Evolutionary conservation across 306 rosid species (phyloP).

Genomic region (Cajanus cajan): DNA sequence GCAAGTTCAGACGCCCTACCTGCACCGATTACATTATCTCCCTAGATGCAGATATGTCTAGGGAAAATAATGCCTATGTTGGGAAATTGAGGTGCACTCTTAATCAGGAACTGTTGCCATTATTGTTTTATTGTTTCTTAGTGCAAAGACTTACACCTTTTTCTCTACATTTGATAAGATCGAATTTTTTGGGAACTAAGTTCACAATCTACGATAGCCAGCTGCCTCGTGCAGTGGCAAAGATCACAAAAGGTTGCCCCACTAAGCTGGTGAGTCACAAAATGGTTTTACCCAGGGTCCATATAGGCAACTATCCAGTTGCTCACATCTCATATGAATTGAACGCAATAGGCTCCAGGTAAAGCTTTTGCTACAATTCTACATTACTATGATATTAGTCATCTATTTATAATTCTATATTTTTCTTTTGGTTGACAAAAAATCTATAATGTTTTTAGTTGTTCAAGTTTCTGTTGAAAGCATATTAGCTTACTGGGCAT

Average conservation of each 20-base stretch:
- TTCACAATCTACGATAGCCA: slow-evolving; percentile 84
- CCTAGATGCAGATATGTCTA: slow-evolving; percentile 65
- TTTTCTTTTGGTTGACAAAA: neutral
- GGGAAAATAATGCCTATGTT: slow-evolving; percentile 70
- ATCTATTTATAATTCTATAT: too few species aligned
- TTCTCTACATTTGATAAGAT: slow-evolving; percentile 46
- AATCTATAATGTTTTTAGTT: neutral
- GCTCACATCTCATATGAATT: slow-evolving; percentile 86
- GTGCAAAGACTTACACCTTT: neutral
- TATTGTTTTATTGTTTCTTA: neutral
- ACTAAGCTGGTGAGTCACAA: slow-evolving; percentile 74
- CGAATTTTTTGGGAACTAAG: slow-evolving; percentile 94
- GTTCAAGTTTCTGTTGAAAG: neutral
- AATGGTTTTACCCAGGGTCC: slow-evolving; percentile 80
- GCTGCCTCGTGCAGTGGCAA: slow-evolving; percentile 74
- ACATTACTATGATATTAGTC: neutral
- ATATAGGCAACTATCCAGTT: slow-evolving; percentile 80
- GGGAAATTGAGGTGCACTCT: slow-evolving; percentile 81
- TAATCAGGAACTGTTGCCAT: neutral
- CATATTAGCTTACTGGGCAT: neutral
- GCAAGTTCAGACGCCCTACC: slow-evolving; percentile 86
- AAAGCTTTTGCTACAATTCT: slow-evolving; percentile 22
- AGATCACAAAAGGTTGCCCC: slow-evolving; percentile 70
- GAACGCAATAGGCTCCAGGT: slow-evolving; percentile 95
- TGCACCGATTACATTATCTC: slow-evolving; percentile 85